Evolutionary conservation across 2,329 filamentous ascomycete genomes (phyloP), one percentile per base, ranked within the genome.

Genomic region (Fonsecaea pedrosoi): DNA sequence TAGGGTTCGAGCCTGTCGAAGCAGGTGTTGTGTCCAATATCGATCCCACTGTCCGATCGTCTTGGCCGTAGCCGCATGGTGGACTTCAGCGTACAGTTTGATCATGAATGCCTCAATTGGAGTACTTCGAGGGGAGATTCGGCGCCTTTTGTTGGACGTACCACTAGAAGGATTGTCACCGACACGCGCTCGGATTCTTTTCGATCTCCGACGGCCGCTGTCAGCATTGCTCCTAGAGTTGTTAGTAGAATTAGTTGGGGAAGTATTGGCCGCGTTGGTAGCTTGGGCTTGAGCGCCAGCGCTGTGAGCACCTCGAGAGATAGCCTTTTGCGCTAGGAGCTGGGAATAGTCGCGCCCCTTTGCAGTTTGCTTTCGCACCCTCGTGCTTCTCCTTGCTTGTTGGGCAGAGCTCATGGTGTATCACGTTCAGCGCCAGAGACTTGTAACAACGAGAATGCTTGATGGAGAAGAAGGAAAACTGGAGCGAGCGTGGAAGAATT

Each of bases 61-160:
- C 30, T 13, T 18, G 35, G n/a, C 25, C 8, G 57, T 18, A 12
- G 64, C 45, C 2, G 60, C 64, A 48, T 40, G 32, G 45, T 62
- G 59, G 42, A 66, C 60, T 38, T 66, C 64, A 7, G 53, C 59
- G 45, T 66, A 66, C 12, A 66, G n/a, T 10, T 59, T 62, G 30
- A 48, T 38, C 54, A 66, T 62, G 9, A 65, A 35, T 1, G 38
- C 50, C 25, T 65, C 53, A 30, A 65, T 13, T 1, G 15, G 9
- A 25, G 45, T 3, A 25, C 18, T 10, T 25, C 21, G 21, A 25
- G 4, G 1, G 25, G 45, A 25, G 3, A 50, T 10, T 50, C 45
- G 45, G 21, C 45, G 45, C 45, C 15, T 25, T 9, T 50, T 50
- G 21, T 25, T 50, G 21, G 45, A 15, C 12, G n/a, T 48, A 10